Evolutionary conservation across 805 yeast genomes (phyloP), one percentile per base, ranked within the genome.

Genomic region (Zygosaccharomyces gambellarensis): DNA sequence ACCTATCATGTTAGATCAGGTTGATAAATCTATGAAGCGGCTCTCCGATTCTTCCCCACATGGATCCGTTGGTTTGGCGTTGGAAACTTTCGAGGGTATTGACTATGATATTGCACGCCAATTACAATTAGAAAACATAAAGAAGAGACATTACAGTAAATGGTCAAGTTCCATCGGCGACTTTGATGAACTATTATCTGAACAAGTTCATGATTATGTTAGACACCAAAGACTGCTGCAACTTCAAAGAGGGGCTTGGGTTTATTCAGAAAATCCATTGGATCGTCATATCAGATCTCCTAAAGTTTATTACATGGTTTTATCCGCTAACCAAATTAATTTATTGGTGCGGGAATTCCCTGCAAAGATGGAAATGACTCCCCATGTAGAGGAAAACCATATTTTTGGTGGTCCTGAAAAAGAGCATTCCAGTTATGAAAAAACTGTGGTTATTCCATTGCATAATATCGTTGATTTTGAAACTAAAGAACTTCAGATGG

Each of bases 191-290:
- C 65, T 74, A 28, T 70, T 85, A 49, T 63, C 74, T 9, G 62
- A 67, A 11, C 89, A 88, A 61, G 86, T 84, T 0, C 70, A 75
- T 49, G 83, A 81, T 34, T 86, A 85, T 62, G 89, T 87, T 12
- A 78, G 79, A 49, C 90, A 85, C 62, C 94, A 86, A 68, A 75
- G 92, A 58, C 80, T 84, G 41, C 67, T 85, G 49, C 83, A 81
- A 60, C 68, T 88, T 43, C 80, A 88, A 25, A 81, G 78, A 59
- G 96, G 96, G 1, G 77, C 86, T 2, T 88, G 95, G 95, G 90
- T 85, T 11, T 84, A 74, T 61, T 76, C 83, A 1, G 84, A 82
- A 32, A 70, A 75, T 46, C 89, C 85, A 19, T 52, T 67, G 10
- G 63, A 58, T 42, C 39, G 46, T 9, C 50, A 49, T 36, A 56